A percentile compares a stretch with the other conserved stretches of the same genome.
Evolutionary conservation across 176 grass and related monocot genomes (phyloP).

Genomic region (Cymbopogon citratus): DNA sequence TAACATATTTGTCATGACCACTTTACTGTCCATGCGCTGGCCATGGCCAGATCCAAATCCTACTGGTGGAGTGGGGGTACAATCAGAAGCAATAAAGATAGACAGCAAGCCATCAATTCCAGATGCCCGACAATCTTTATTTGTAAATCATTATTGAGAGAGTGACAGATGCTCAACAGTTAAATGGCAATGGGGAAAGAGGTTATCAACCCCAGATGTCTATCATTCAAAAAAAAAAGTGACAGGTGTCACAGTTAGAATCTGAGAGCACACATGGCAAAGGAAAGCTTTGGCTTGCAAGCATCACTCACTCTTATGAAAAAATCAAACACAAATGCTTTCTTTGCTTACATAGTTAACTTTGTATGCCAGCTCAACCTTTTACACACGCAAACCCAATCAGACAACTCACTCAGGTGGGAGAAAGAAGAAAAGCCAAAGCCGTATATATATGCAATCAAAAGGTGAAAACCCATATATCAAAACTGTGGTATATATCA

Average conservation of each 20-base stretch:
- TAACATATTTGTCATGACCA: constrained; percentile 3
- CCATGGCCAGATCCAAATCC: constrained; percentile 13
- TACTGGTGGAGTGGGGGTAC: neutral
- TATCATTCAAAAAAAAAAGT: neutral
- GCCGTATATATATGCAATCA: neutral
- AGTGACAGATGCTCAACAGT: neutral
- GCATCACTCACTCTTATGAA: neutral
- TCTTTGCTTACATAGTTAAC: neutral
- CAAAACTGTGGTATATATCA: constrained; percentile 36
- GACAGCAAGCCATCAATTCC: neutral
- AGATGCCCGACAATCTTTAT: neutral
- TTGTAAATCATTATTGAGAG: neutral
- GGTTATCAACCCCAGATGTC: neutral
- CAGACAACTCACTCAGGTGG: constrained; percentile 1
- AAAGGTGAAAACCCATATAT: neutral
- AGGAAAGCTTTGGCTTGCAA: constrained; percentile 34
- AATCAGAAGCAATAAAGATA: neutral
- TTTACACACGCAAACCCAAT: constrained; percentile 27
- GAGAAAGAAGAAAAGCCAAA: neutral
- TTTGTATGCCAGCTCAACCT: constrained; percentile 12
- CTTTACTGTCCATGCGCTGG: neutral
- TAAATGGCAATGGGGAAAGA: neutral
- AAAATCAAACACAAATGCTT: neutral
- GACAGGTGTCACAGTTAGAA: neutral
- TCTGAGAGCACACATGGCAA: neutral